These are phyloP conservation scores for Chaetomium olivaceum DNA, from an alignment of 2,329 filamentous ascomycete genomes.

Conservation along the genomic window DNA sequence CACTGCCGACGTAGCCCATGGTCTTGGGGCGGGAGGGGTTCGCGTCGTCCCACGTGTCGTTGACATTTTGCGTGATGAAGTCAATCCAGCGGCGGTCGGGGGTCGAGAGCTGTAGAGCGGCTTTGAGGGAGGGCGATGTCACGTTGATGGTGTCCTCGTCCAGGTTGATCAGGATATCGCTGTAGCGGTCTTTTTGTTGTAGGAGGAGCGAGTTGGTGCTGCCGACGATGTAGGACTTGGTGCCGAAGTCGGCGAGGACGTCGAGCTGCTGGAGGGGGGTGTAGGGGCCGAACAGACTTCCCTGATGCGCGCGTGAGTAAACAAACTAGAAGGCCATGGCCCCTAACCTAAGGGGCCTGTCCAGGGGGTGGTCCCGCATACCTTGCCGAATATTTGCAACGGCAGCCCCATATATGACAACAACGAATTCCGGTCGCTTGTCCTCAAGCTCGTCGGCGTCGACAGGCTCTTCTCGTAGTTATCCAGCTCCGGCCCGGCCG, in stretches of 20 bases:
- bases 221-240: constrained; percentile 95
- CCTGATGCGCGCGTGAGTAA: constrained; percentile 48
- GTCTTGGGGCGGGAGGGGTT: constrained; percentile 91
- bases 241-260: constrained; percentile 86
- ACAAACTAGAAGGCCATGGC: background rate
- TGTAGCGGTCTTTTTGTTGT: constrained; percentile 93
- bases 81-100: constrained; percentile 97
- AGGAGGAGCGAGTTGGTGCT: constrained; percentile 93
- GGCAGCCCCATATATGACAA: constrained; percentile 93
- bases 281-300: constrained; percentile 93
- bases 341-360: background rate
- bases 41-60: constrained; percentile 93
- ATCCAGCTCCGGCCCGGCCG: constrained; percentile 90
- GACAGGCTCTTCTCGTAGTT: constrained; percentile 73
- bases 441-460: constrained; percentile 81
- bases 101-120: constrained; percentile 74
- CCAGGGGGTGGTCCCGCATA: constrained; percentile 38
- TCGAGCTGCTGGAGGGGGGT: constrained; percentile 95
- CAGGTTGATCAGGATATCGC: constrained; percentile 93
- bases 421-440: constrained; percentile 86
- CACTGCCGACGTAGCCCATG: constrained; percentile 90
- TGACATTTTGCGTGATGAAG: constrained; percentile 86
- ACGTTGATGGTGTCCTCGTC: constrained; percentile 87
- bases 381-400: constrained; percentile 91
- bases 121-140: constrained; percentile 73